Conservation (phyloP, 192 early-diverging fungal genomes). For the Backusella westeae region DNA sequence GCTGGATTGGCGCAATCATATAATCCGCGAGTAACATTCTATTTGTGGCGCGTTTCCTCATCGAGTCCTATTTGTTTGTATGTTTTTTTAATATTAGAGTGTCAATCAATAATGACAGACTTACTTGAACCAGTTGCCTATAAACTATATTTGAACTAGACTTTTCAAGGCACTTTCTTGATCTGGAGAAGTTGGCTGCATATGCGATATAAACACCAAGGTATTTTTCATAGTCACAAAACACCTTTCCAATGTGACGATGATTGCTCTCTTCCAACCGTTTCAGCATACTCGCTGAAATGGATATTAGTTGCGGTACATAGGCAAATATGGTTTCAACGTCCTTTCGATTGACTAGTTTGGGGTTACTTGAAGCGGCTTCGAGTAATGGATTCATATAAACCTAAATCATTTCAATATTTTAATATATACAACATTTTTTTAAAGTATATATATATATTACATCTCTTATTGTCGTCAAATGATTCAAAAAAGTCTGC, state of each 20-base stretch:
- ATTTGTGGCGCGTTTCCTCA: constrained; percentile 37
- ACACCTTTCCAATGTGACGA: constrained; percentile 24
- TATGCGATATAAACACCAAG: constrained; percentile 36
- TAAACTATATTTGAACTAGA: constrained; percentile 26
- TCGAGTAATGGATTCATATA: constrained; percentile 41
- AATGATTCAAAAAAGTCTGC: constrained; percentile 41
- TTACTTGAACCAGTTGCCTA: constrained; percentile 32
- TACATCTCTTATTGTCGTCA: constrained; percentile 44
- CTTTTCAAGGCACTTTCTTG: constrained; percentile 18
- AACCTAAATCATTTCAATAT: constrained; percentile 8
- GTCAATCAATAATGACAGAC: neutral
- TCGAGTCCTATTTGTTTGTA: constrained; percentile 24
- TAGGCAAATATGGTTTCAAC: constrained; percentile 35
- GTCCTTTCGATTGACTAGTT: constrained; percentile 31
- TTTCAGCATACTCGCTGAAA: constrained; percentile 20
- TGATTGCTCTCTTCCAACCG: neutral
- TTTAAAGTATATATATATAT: neutral
- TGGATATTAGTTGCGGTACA: constrained; percentile 28
- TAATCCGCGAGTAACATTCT: constrained; percentile 65
- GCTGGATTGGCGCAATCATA: constrained; percentile 75
- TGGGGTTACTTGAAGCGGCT: constrained; percentile 15
- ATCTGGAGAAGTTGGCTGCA: constrained; percentile 29
- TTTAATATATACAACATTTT: too few relatives aligned
- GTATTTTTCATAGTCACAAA: constrained; percentile 17
- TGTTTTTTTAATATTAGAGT: neutral